A percentile compares a stretch with the other conserved stretches of the same genome.
These are phyloP conservation scores for Marvania coccoides DNA, from an alignment of 139 green algal species.

Conservation along the genomic window DNA sequence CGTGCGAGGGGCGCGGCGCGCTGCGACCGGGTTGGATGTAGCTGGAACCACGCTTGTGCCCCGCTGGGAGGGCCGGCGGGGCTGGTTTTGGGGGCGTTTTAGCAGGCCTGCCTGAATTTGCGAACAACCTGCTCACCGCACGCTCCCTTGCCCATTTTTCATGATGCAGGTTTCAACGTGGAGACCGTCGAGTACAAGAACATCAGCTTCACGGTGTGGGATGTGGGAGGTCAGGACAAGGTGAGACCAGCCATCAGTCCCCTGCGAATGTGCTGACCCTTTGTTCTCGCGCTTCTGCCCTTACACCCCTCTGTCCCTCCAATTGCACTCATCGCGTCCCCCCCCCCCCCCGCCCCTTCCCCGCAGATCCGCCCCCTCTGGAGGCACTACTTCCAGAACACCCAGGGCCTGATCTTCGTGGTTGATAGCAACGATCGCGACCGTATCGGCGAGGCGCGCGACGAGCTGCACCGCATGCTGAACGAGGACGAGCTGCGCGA, in stretches of 20 bases:
- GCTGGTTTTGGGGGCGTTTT: no score
- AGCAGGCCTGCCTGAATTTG: no score
- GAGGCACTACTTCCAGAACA: conserved; percentile 99
- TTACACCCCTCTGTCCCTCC: no score
- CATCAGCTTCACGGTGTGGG: conserved; percentile 92
- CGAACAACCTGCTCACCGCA: background rate
- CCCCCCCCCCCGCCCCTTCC: background rate
- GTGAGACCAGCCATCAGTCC: background rate
- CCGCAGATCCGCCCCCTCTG: conserved; percentile 74
- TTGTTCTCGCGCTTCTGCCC: no score
- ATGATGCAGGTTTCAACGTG: conserved; percentile 69
- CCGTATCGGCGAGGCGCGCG: conserved; percentile 87
- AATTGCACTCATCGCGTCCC: no score
- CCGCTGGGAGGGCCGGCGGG: no score
- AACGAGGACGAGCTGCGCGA: conserved; percentile 98
- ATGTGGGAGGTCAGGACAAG: conserved; percentile 95
- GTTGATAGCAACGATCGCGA: conserved; percentile 96
- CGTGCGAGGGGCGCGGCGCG: background rate
- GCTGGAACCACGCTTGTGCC: no score
- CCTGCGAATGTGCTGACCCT: no score
- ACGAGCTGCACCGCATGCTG: conserved; percentile 98
- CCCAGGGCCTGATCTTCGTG: conserved; percentile 98
- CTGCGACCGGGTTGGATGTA: background rate
- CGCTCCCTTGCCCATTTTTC: background rate
- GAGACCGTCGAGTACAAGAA: conserved; percentile 97